Evolutionary conservation across 495 filamentous ascomycete genomes (phyloP).

Genomic region (Sabuloglossum arenarium): DNA sequence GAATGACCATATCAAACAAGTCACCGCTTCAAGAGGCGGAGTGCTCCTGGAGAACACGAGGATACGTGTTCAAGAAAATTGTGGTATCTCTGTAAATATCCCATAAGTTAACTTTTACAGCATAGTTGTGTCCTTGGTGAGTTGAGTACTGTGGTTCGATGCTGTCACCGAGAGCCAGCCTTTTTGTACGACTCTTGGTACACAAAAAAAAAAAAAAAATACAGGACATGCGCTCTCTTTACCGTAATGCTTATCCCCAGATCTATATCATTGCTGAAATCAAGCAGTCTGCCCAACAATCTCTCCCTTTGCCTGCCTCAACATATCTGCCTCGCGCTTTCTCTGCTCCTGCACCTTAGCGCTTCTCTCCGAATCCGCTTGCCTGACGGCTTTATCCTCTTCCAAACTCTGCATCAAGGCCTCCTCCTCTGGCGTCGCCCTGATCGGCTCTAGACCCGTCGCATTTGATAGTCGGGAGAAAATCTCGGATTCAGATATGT

Average conservation of each 20-base stretch:
- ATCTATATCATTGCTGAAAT: neutral
- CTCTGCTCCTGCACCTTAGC: constrained; percentile 38
- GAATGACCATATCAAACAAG: too few species aligned
- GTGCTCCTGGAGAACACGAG: too few species aligned
- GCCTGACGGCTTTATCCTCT: constrained; percentile 28
- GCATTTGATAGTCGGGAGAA: constrained; percentile 41
- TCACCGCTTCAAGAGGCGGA: too few species aligned
- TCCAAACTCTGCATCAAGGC: constrained; percentile 34
- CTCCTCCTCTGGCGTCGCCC: constrained; percentile 37
- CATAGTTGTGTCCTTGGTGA: neutral
- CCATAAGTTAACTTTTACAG: too few species aligned
- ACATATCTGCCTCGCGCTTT: constrained; percentile 32
- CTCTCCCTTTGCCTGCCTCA: constrained; percentile 1
- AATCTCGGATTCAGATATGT: constrained; percentile 39
- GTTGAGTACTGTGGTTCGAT: neutral
- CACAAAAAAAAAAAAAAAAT: neutral
- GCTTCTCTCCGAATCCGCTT: constrained; percentile 35
- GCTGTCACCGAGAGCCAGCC: neutral
- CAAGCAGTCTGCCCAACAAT: neutral
- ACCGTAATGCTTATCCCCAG: too few species aligned
- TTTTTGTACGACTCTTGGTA: neutral
- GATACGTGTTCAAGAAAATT: too few species aligned
- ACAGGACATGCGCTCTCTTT: neutral
- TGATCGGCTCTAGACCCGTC: constrained; percentile 43
- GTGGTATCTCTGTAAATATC: too few species aligned